Evolutionary conservation across 371 early-diverging fungal genomes (phyloP).

Genomic region (Saksenaea oblongispora): DNA sequence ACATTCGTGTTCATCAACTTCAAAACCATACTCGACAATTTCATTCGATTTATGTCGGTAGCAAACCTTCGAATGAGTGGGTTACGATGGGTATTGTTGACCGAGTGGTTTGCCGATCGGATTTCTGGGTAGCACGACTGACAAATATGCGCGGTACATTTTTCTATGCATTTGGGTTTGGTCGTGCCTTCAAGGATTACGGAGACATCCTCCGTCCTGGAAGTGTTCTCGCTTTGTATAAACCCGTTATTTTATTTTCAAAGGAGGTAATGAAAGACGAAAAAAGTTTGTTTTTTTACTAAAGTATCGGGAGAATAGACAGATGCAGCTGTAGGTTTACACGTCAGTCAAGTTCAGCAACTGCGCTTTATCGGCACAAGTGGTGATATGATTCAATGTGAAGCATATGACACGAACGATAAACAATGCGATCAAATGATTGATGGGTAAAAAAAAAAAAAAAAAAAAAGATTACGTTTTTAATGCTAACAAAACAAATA

Average conservation of each 20-base stretch:
- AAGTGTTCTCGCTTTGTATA: conserved; percentile 25
- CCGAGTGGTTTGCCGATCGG: conserved; percentile 9
- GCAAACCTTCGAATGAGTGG: conserved; percentile 36
- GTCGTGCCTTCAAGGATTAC: conserved; percentile 23
- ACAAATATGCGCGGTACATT: conserved; percentile 33
- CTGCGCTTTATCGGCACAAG: conserved; percentile 39
- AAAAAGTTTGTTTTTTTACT: background rate
- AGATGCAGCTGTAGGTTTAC: conserved; percentile 23
- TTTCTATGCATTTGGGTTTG: conserved; percentile 31
- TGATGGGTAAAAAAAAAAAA: conserved; percentile 26
- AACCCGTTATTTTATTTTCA: conserved; percentile 29
- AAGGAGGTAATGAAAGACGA: conserved; percentile 12
- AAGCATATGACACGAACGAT: conserved; percentile 15
- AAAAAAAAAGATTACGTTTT: background rate
- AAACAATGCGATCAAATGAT: conserved; percentile 36
- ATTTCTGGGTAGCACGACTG: conserved; percentile 26
- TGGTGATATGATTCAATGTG: conserved; percentile 33
- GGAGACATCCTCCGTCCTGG: conserved; percentile 24
- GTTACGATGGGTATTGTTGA: conserved; percentile 39
- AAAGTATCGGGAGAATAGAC: background rate
- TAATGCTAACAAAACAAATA: conserved; percentile 7
- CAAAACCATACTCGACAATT: conserved; percentile 10
- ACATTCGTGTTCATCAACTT: conserved; percentile 15
- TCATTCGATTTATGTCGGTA: conserved; percentile 29
- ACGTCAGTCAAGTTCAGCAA: conserved; percentile 30